Percentiles rank a stretch among this genome's conserved stretches.
Evolutionary conservation across 2,329 filamentous ascomycete species (phyloP).

Genomic region (Tolypocladium tropicale): DNA sequence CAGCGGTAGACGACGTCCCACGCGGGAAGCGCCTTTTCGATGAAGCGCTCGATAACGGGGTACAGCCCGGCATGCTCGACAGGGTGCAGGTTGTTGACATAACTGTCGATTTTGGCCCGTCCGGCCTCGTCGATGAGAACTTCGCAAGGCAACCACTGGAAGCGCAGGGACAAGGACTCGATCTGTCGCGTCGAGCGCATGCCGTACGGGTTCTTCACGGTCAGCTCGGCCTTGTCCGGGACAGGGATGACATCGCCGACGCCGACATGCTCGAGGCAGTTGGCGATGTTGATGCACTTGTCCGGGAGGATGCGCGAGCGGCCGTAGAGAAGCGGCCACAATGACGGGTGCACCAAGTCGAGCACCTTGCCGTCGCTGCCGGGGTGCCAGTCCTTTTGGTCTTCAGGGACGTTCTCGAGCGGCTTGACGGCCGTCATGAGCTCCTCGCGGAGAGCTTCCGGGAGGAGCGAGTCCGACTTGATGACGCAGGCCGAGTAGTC

Average conservation of each 20-base stretch:
- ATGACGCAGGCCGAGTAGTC: slow-evolving; percentile 20
- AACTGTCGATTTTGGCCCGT: slow-evolving; percentile 31
- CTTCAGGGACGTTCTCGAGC: slow-evolving; percentile 40
- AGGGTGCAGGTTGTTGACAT: slow-evolving; percentile 45
- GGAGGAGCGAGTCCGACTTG: slow-evolving; percentile 22
- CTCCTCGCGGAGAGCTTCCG: slow-evolving; percentile 15
- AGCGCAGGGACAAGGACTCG: slow-evolving; percentile 7
- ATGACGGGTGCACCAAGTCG: slow-evolving; percentile 53
- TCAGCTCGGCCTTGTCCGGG: not conserved
- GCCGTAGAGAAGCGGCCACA: slow-evolving; percentile 50
- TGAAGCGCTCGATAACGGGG: slow-evolving; percentile 27
- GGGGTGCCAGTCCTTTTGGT: slow-evolving; percentile 50
- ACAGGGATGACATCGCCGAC: slow-evolving; percentile 18
- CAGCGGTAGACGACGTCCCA: slow-evolving; percentile 31
- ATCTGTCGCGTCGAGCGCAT: too few species aligned
- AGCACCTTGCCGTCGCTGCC: slow-evolving; percentile 44
- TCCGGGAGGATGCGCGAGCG: slow-evolving; percentile 23
- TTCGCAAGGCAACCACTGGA: slow-evolving; percentile 40
- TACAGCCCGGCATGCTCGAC: slow-evolving; percentile 26
- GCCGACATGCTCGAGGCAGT: slow-evolving; percentile 23
- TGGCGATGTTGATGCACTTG: slow-evolving; percentile 22
- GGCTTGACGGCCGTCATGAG: slow-evolving; percentile 31
- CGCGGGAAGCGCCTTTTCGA: slow-evolving; percentile 30
- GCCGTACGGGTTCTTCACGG: too few species aligned
- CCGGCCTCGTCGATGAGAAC: slow-evolving; percentile 28